A percentile compares a stretch with the other conserved stretches of the same genome.
Conservation (phyloP, 2,329 filamentous ascomycete species). For the Fusarium palustre region DNA sequence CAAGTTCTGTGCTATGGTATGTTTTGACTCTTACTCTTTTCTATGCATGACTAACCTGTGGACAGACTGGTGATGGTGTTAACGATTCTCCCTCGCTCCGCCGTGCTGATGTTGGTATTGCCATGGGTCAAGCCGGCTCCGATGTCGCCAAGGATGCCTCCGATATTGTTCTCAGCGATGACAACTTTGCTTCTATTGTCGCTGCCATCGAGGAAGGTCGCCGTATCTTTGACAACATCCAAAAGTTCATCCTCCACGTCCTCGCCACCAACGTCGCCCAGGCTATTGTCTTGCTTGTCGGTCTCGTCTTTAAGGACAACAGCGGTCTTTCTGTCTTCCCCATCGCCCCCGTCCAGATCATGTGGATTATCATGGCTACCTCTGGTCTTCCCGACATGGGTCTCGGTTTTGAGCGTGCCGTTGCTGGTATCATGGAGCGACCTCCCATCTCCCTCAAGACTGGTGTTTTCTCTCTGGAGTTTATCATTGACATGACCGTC, state of each 20-base stretch:
- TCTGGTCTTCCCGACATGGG: conserved; percentile 82
- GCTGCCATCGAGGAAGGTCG: conserved; percentile 78
- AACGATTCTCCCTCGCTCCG: conserved; percentile 79
- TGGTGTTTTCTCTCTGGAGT: conserved; percentile 74
- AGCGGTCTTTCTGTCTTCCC: conserved; percentile 77
- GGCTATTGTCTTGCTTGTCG: conserved; percentile 75
- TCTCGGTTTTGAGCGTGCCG: conserved; percentile 77
- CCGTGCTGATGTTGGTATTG: conserved; percentile 77
- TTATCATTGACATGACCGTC: conserved; percentile 74
- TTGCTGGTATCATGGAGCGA: conserved; percentile 74
- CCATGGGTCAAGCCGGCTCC: conserved; percentile 71
- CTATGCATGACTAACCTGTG: conserved; percentile 11
- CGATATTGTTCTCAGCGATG: conserved; percentile 77
- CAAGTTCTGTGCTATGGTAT: conserved; percentile 73
- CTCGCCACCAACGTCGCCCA: conserved; percentile 79
- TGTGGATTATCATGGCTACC: conserved; percentile 87
- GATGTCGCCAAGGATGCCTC: conserved; percentile 74
- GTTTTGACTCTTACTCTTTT: conserved; percentile 1
- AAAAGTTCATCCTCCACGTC: conserved; percentile 78
- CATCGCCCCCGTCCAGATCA: conserved; percentile 78
- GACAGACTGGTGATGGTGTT: conserved; percentile 75
- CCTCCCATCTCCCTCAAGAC: conserved; percentile 72
- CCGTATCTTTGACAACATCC: conserved; percentile 80
- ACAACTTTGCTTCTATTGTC: conserved; percentile 79
- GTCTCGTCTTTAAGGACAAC: conserved; percentile 77